Conservation (phyloP, 352 stramenopile species). For the Elongisporangium anandrum region DNA sequence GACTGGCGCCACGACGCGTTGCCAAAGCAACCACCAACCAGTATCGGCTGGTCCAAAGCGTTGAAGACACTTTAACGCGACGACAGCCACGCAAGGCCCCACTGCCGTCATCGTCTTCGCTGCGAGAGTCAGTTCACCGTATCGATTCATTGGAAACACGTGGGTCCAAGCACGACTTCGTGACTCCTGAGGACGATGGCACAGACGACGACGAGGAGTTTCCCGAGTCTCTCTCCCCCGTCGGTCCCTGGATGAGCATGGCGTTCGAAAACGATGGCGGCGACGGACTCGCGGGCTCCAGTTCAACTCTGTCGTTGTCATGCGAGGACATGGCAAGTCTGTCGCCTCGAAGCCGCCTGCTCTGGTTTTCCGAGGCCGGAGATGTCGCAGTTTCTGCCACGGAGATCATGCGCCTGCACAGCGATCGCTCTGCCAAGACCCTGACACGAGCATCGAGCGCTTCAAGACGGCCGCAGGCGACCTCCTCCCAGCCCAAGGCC, state of each 20-base stretch:
- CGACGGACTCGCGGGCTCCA: conserved; percentile 13
- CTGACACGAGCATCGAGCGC: background rate
- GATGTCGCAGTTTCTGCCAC: background rate
- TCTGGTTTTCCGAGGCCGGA: conserved; percentile 43
- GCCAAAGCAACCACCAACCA: background rate
- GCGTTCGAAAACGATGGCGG: conserved; percentile 2
- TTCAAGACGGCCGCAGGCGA: background rate
- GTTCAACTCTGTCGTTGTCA: conserved; percentile 14
- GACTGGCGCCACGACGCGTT: background rate
- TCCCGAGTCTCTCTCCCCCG: conserved; percentile 11
- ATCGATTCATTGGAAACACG: background rate
- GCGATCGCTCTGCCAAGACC: background rate
- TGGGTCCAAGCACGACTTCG: background rate
- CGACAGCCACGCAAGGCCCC: background rate
- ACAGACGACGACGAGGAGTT: conserved; percentile 6
- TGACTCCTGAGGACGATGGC: background rate
- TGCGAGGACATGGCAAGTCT: conserved; percentile 19
- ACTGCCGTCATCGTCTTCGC: background rate
- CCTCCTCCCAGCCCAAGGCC: background rate
- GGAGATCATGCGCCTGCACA: background rate
- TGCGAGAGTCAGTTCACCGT: background rate
- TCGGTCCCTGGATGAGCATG: conserved; percentile 10
- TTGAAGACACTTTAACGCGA: background rate
- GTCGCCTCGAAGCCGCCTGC: conserved; percentile 53
- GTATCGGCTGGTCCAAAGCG: background rate